Conservation (phyloP, 2,329 filamentous ascomycete genomes). For the Drechslerella dactyloides region DNA sequence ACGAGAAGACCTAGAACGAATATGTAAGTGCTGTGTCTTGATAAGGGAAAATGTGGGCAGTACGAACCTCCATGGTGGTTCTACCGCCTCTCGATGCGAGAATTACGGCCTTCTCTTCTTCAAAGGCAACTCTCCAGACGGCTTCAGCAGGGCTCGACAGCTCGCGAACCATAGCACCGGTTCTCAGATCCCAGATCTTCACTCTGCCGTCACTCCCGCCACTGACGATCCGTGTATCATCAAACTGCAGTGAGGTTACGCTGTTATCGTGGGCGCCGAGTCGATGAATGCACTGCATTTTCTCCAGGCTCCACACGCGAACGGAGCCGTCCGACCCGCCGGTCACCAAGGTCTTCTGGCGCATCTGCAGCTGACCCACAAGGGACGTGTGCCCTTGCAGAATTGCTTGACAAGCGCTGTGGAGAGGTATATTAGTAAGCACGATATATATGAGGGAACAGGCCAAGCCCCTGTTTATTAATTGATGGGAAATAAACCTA, state of each 20-base stretch:
- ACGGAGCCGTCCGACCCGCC: conserved; percentile 96
- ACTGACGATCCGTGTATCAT: conserved; percentile 91
- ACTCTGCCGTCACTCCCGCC: conserved; percentile 97
- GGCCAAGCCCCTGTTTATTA: neutral
- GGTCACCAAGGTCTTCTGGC: conserved; percentile 90
- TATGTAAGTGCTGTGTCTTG: conserved; percentile 55
- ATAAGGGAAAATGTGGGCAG: conserved; percentile 5
- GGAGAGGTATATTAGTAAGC: neutral
- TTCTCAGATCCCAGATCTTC: conserved; percentile 97
- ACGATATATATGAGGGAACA: neutral
- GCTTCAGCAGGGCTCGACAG: conserved; percentile 89
- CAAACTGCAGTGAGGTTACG: conserved; percentile 95
- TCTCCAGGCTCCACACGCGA: conserved; percentile 90
- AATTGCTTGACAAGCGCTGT: conserved; percentile 80
- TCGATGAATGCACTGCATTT: conserved; percentile 89
- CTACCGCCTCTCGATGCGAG: conserved; percentile 83
- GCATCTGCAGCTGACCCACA: conserved; percentile 95
- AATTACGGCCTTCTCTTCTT: conserved; percentile 97
- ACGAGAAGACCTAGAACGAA: conserved; percentile 81
- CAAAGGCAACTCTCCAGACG: conserved; percentile 97
- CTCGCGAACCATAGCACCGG: conserved; percentile 86
- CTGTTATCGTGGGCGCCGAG: conserved; percentile 97
- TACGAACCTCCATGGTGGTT: conserved; percentile 93
- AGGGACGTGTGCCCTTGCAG: conserved; percentile 96
- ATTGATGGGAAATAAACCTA: conserved; percentile 63